These are phyloP conservation scores for Pythium sukuiense DNA, from an alignment of 352 stramenopile species.

Conservation along the genomic window DNA sequence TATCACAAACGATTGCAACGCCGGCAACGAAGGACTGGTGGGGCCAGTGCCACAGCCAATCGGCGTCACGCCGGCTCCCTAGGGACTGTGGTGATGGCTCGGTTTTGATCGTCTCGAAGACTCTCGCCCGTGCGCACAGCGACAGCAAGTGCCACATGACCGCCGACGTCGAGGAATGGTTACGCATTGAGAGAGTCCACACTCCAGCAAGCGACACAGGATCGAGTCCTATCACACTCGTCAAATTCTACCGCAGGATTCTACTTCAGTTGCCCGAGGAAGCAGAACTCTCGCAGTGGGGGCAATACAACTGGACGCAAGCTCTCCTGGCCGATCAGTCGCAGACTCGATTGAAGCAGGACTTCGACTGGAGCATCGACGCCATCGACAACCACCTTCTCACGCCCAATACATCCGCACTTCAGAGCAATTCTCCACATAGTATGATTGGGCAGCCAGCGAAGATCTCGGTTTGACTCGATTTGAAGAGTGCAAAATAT, in stretches of 20 bases:
- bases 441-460: no score
- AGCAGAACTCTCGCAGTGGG: background rate
- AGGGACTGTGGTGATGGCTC: background rate
- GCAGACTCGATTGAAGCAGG: background rate
- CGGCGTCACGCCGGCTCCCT: background rate
- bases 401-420: no score
- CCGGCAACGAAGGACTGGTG: background rate
- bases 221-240: background rate
- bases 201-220: background rate
- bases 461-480: no score
- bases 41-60: background rate
- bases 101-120: background rate
- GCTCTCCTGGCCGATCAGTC: background rate
- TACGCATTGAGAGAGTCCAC: background rate
- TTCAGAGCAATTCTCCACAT: no score
- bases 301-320: background rate
- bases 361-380: background rate
- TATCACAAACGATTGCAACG: background rate
- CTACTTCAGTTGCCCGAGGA: background rate
- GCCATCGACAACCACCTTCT: background rate
- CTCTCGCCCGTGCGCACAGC: background rate
- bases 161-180: background rate
- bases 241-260: background rate
- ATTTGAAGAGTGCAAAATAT: no score
- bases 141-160: background rate